phyloP scores from a whole-genome alignment of 2,329 filamentous ascomycete genomes.

The Ceratocystis albifundus region DNA sequence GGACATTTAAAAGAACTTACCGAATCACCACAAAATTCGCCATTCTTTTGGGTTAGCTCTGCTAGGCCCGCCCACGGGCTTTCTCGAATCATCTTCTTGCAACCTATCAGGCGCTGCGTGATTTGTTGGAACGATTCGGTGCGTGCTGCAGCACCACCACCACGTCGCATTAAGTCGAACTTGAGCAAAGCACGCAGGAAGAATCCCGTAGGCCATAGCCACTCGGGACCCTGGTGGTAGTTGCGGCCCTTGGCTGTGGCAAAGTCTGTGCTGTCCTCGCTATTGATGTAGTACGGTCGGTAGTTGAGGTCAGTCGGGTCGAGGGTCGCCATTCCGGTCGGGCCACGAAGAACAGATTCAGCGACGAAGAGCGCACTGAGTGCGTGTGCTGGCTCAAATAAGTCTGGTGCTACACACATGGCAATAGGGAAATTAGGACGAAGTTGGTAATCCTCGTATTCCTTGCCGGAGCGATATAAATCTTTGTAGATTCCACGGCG shows the following conservation, averaged over 20 bases:
- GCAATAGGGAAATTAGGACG: constrained; percentile 89
- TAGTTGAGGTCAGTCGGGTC: constrained; percentile 91
- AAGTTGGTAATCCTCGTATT: constrained; percentile 95
- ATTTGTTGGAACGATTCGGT: constrained; percentile 93
- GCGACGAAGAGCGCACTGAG: constrained; percentile 67
- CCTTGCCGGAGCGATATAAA: constrained; percentile 82
- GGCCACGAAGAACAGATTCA: constrained; percentile 69
- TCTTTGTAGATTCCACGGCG: constrained; percentile 97
- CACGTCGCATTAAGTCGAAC: constrained; percentile 69
- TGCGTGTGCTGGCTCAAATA: constrained; percentile 71
- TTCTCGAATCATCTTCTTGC: constrained; percentile 70
- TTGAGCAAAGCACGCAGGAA: constrained; percentile 84
- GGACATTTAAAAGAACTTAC: constrained; percentile 41
- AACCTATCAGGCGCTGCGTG: constrained; percentile 66
- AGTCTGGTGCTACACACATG: constrained; percentile 82
- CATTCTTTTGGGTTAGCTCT: constrained; percentile 85
- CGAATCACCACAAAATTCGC: constrained; percentile 74
- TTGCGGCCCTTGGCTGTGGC: constrained; percentile 88
- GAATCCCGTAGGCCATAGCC: constrained; percentile 95
- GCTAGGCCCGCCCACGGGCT: constrained; percentile 83
- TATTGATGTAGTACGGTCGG: constrained; percentile 86
- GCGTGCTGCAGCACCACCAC: constrained; percentile 31
- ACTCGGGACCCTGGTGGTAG: constrained; percentile 96
- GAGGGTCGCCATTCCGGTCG: constrained; percentile 88
- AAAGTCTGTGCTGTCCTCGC: constrained; percentile 84